A percentile compares a stretch with the other conserved stretches of the same genome.
Evolutionary conservation across 2,329 filamentous ascomycete species (phyloP).

Genomic region (Aspergillus alliaceus): DNA sequence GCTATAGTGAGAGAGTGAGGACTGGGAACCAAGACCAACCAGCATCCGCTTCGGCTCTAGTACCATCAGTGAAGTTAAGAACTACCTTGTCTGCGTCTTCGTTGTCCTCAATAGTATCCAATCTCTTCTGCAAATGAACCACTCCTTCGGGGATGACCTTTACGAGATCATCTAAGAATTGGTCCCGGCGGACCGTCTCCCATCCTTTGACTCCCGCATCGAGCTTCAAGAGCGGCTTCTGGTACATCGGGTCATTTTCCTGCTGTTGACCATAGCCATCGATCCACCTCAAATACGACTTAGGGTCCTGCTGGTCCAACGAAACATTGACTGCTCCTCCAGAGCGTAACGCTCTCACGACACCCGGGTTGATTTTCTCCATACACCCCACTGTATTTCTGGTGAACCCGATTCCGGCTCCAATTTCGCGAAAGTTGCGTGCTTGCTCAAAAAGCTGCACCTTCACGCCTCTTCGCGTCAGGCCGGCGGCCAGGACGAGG

Average conservation of each 20-base stretch:
- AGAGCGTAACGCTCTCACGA: neutral
- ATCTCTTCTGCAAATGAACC: conserved; percentile 35
- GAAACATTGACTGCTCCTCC: neutral
- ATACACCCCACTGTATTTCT: neutral
- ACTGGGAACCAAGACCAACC: neutral
- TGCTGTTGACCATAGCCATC: conserved; percentile 20
- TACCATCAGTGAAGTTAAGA: conserved; percentile 48
- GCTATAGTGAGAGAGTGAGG: neutral
- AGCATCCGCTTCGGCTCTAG: conserved; percentile 42
- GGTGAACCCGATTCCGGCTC: conserved; percentile 6
- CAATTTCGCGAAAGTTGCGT: neutral
- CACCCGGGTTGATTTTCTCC: neutral
- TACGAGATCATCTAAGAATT: conserved; percentile 43
- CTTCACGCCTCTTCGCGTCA: neutral
- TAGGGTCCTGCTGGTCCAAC: neutral
- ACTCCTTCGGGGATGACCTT: conserved; percentile 38
- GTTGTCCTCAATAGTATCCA: conserved; percentile 30
- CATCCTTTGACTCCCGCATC: conserved; percentile 3
- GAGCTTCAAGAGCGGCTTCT: conserved; percentile 3
- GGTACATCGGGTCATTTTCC: conserved; percentile 15
- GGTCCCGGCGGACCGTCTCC: conserved; percentile 30
- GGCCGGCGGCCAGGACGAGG: conserved; percentile 5
- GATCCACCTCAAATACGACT: conserved; percentile 11
- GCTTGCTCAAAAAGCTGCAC: conserved; percentile 8
- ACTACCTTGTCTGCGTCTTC: conserved; percentile 21